Evolutionary conservation across 768 basidiomycete species (phyloP), one percentile per base, ranked within the genome.

Genomic region (Pulveroboletus sp.): DNA sequence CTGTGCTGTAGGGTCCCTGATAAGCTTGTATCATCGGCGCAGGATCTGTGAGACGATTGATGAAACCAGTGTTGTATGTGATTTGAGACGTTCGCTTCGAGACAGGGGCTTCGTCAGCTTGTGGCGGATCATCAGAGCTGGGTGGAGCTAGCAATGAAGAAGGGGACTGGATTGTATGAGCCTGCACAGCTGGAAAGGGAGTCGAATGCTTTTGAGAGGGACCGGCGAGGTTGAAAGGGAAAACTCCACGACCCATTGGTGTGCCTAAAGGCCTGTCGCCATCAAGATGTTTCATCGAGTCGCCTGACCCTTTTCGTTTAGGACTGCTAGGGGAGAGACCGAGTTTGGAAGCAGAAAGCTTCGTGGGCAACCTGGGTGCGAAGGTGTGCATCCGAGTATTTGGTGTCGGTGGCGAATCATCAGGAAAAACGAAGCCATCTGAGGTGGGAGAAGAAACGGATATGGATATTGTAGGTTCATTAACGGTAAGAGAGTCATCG

Each of bases 61-160:
- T 73, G 60, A 93, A 88, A 0, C 89, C 86, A 24, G 79, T 73
- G 55, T 82, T 78, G 57, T 84, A 83, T 11, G 91, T 73, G 47
- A 93, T 84, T 66, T 94, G 91, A 2, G 91, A 93, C 0, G 82
- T 71, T 15, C 88, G 78, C 58, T 76, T 84, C 14, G 71, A 60
- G 43, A 78, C 73, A 6, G 51, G 49, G 27, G 63, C 69, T 5
- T 69, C 61, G 9, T 70, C 70, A 7, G 57, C 59, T 46, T 66
- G 58, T 0, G 61, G 54, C 4, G 75, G 71, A 47, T 80, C 80
- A 30, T 77, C 53, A 51, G 78, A 67, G 8, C 62, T 52, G 3
- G 81, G 83, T 8, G 82, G 80, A 1, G 75, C 72, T 4, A 83
- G 71, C 5, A 78, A 62, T 0, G 72, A 50, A 21, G 82, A 76